A percentile compares a stretch with the other conserved stretches of the same genome.
Evolutionary conservation across 2,329 filamentous ascomycete species (phyloP).

Genomic region (Emergomyces pasteurianus): DNA sequence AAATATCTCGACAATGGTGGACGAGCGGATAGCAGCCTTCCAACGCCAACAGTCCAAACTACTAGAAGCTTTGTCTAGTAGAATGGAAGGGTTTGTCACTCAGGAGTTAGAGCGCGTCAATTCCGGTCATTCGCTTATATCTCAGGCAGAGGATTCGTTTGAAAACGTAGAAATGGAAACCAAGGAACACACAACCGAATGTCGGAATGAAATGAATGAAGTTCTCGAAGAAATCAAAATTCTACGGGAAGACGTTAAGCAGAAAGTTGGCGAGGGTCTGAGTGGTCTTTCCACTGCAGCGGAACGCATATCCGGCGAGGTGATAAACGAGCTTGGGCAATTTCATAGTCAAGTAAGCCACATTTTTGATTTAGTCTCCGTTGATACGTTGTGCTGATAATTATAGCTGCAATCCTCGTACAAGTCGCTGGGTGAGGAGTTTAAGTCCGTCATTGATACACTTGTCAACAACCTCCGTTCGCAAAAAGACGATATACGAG

Average conservation of each 20-base stretch:
- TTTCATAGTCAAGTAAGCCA: conserved; percentile 57
- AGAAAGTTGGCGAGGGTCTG: conserved; percentile 70
- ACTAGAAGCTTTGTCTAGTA: conserved; percentile 52
- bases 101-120: conserved; percentile 62
- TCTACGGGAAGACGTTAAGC: conserved; percentile 80
- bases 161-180: conserved; percentile 56
- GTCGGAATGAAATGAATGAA: conserved; percentile 78
- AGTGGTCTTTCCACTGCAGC: conserved; percentile 73
- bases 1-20: conserved; percentile 64
- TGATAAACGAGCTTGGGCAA: conserved; percentile 70
- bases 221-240: conserved; percentile 84
- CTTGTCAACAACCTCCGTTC: conserved; percentile 60
- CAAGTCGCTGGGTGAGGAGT: conserved; percentile 68
- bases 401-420: conserved; percentile 69
- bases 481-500: conserved; percentile 66
- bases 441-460: conserved; percentile 75
- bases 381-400: conserved; percentile 10
- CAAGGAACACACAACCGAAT: conserved; percentile 36
- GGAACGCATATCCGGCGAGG: conserved; percentile 78
- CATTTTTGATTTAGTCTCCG: neutral
- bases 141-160: conserved; percentile 57
- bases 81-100: conserved; percentile 66
- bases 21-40: conserved; percentile 61
- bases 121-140: conserved; percentile 56
- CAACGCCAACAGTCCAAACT: conserved; percentile 60